Percentiles rank a stretch among this genome's conserved stretches.
These are phyloP conservation scores for Plasmopara viticola DNA, from an alignment of 352 stramenopile species.

Conservation along the genomic window DNA sequence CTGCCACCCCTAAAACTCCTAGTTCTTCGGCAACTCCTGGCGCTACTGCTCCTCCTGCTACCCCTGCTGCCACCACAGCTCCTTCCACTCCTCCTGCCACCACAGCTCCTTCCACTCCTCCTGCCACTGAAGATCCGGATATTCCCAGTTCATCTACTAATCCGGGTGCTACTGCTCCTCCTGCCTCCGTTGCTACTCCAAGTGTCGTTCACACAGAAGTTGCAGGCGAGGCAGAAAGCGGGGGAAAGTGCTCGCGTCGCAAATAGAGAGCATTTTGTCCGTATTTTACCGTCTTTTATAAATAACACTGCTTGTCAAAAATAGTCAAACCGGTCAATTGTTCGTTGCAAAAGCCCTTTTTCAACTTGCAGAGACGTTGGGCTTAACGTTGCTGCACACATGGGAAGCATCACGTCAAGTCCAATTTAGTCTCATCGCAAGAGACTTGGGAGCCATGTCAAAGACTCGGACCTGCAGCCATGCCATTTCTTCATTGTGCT, in stretches of 20 bases:
- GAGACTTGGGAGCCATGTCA: slow-evolving; percentile 6
- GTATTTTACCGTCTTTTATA: not conserved
- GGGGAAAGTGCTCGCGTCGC: slow-evolving; percentile 19
- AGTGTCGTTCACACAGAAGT: slow-evolving; percentile 2
- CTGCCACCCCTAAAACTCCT: slow-evolving; percentile 1
- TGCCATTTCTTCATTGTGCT: slow-evolving; percentile 11
- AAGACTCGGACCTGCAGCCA: slow-evolving; percentile 2
- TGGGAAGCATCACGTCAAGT: slow-evolving; percentile 14
- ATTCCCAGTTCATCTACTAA: not conserved
- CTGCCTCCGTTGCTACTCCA: slow-evolving; percentile 1
- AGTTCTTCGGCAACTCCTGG: not conserved
- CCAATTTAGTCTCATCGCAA: slow-evolving; percentile 13
- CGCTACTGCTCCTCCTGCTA: not conserved
- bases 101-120: not conserved
- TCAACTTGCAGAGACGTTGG: slow-evolving; percentile 14
- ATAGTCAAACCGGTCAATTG: not conserved
- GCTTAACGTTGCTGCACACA: slow-evolving; percentile 9
- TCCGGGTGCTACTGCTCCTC: not conserved
- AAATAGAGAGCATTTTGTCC: slow-evolving; percentile 7
- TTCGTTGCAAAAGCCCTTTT: slow-evolving; percentile 9
- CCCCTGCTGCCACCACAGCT: slow-evolving; percentile 2
- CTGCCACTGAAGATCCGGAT: slow-evolving; percentile 3
- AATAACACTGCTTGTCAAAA: not conserved
- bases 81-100: slow-evolving; percentile 6
- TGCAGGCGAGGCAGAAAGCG: slow-evolving; percentile 11